phyloP scores from a whole-genome alignment of 2,329 filamentous ascomycete genomes.

The Dothistroma septosporum region DNA sequence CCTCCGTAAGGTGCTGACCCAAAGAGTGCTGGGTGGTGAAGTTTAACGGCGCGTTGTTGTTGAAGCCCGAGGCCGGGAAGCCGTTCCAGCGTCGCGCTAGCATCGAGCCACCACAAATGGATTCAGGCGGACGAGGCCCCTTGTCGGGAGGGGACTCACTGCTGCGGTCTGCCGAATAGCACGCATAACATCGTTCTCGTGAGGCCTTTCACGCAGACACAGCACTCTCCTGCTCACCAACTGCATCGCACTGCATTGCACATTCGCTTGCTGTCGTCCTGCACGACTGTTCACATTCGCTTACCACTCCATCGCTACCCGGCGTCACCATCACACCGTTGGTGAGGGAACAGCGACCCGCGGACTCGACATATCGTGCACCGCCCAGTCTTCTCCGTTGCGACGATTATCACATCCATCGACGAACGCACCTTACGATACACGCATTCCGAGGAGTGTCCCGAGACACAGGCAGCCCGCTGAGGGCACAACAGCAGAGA shows the following conservation, averaged over 20 bases:
- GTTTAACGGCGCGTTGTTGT: too few relatives aligned
- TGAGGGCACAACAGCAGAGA: conserved; percentile 19
- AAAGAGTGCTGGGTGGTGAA: too few relatives aligned
- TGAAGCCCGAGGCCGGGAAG: too few relatives aligned
- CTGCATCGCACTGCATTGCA: neutral
- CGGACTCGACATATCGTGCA: neutral
- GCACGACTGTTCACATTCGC: conserved; percentile 12
- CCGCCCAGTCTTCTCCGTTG: neutral
- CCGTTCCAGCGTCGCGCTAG: too few relatives aligned
- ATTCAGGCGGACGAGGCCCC: too few relatives aligned
- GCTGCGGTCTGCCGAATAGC: too few relatives aligned
- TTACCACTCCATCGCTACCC: neutral
- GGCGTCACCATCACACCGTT: neutral
- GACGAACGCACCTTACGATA: conserved; percentile 6
- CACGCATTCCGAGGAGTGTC: conserved; percentile 3
- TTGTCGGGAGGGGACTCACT: too few relatives aligned
- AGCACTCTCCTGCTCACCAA: neutral
- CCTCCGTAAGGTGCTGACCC: too few relatives aligned
- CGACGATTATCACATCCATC: neutral
- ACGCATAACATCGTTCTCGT: too few relatives aligned
- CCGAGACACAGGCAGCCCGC: conserved; percentile 15
- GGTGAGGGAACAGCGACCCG: neutral
- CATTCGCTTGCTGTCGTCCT: conserved; percentile 10
- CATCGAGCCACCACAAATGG: too few relatives aligned
- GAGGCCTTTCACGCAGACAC: too few relatives aligned